Percentiles rank a stretch among this genome's conserved stretches.
Conservation (phyloP, 495 filamentous ascomycete species). For the Neurospora sp. region DNA sequence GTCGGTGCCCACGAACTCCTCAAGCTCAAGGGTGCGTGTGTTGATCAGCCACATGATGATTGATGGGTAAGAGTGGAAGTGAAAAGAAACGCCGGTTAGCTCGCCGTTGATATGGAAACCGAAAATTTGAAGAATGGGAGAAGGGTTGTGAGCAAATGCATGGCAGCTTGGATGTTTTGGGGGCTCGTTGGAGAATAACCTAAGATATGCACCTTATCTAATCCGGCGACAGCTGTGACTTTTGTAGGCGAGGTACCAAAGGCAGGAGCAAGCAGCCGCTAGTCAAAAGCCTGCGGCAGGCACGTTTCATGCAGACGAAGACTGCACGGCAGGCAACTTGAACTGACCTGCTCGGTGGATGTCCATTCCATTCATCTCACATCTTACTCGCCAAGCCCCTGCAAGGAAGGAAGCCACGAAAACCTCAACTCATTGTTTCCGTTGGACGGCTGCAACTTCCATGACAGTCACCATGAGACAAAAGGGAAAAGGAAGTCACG, state of each 20-base stretch:
- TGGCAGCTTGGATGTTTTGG: neutral
- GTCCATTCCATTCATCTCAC: neutral
- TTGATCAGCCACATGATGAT: constrained; percentile 29
- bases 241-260: neutral
- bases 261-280: neutral
- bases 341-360: neutral
- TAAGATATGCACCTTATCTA: neutral
- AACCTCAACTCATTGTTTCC: neutral
- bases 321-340: neutral
- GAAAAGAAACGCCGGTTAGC: neutral
- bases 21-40: constrained; percentile 21
- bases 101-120: neutral
- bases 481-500: neutral
- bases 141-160: neutral
- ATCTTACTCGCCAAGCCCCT: neutral
- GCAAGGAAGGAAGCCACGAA: neutral
- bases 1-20: constrained; percentile 18
- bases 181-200: neutral
- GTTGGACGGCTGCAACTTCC: neutral
- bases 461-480: neutral
- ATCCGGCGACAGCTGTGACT: neutral
- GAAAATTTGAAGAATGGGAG: neutral
- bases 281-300: neutral
- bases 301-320: neutral
- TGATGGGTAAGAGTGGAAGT: neutral